These are phyloP conservation scores for Vigna nakashimae DNA, from an alignment of 306 rosid species.

Conservation along the genomic window DNA sequence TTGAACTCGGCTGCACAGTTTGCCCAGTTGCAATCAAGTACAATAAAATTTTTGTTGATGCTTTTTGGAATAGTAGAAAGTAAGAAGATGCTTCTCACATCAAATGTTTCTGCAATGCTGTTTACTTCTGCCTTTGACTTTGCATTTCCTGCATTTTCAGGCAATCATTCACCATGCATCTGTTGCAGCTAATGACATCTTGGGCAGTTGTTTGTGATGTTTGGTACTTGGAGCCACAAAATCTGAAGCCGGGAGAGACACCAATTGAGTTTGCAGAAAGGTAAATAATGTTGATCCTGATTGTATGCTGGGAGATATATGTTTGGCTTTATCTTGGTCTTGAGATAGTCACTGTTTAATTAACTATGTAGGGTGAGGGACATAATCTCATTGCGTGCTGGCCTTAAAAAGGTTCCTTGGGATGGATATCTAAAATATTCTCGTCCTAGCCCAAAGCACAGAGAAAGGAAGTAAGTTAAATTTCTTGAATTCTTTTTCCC, in stretches of 20 bases:
- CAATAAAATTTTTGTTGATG: slow-evolving; percentile 97
- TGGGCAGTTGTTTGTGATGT: slow-evolving; percentile 99
- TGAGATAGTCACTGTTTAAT: slow-evolving; percentile 13
- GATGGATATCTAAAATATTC: slow-evolving; percentile 97
- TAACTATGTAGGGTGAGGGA: slow-evolving; percentile 76
- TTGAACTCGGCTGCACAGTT: slow-evolving; percentile 94
- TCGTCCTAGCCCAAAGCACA: slow-evolving; percentile 93
- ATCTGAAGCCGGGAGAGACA: slow-evolving; percentile 86
- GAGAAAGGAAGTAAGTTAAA: slow-evolving; percentile 73
- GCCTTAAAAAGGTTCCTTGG: slow-evolving; percentile 97
- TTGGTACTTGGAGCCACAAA: slow-evolving; percentile 98
- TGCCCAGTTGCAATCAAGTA: slow-evolving; percentile 96
- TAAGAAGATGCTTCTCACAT: slow-evolving; percentile 54
- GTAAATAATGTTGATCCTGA: slow-evolving; percentile 46
- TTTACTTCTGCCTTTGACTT: slow-evolving; percentile 4
- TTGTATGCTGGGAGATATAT: slow-evolving; percentile 5
- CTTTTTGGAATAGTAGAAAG: slow-evolving; percentile 99
- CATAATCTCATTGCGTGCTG: slow-evolving; percentile 86
- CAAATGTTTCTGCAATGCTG: background rate
- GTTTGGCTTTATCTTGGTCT: slow-evolving; percentile 24
- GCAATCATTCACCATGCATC: slow-evolving; percentile 96
- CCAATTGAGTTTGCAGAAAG: slow-evolving; percentile 97
- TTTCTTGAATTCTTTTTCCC: background rate
- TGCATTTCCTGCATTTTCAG: slow-evolving; percentile 56
- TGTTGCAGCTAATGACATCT: slow-evolving; percentile 95